Conservation (phyloP, 768 basidiomycete genomes). For the Lanmaoa pseudosensibilis region DNA sequence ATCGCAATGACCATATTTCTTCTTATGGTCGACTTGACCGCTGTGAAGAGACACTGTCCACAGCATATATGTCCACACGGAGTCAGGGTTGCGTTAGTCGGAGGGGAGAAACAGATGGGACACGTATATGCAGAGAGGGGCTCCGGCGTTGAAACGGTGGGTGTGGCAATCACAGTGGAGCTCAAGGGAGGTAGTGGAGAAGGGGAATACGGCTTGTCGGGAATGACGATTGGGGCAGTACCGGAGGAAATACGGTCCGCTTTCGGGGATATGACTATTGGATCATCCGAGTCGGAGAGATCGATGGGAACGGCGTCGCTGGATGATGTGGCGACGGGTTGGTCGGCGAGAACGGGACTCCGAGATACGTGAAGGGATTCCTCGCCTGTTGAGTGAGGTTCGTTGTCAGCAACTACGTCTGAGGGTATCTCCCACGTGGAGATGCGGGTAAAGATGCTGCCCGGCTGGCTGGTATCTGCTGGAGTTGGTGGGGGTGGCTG, state of each 20-base stretch:
- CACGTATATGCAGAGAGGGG: constrained; percentile 66
- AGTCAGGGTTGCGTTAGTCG: constrained; percentile 72
- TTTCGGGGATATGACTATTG: background rate
- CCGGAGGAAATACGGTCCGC: background rate
- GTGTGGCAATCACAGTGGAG: background rate
- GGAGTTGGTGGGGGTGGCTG: background rate
- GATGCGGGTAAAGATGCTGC: constrained; percentile 5
- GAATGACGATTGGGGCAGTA: background rate
- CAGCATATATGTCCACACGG: constrained; percentile 82
- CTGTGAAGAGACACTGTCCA: constrained; percentile 71
- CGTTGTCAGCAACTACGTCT: background rate
- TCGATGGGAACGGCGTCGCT: background rate
- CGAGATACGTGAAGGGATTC: background rate
- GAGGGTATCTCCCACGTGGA: constrained; percentile 25
- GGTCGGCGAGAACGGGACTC: background rate
- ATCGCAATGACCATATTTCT: constrained; percentile 40
- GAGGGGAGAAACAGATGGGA: constrained; percentile 78
- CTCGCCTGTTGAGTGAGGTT: background rate
- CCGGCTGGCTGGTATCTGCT: background rate
- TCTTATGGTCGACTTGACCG: constrained; percentile 61
- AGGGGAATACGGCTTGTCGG: background rate
- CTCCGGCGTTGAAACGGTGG: constrained; percentile 10
- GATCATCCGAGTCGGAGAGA: constrained; percentile 3
- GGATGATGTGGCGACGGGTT: background rate
- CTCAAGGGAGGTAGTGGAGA: background rate